These are phyloP conservation scores for Colletotrichum abscissum DNA, from an alignment of 2,329 filamentous ascomycete genomes.

Conservation along the genomic window DNA sequence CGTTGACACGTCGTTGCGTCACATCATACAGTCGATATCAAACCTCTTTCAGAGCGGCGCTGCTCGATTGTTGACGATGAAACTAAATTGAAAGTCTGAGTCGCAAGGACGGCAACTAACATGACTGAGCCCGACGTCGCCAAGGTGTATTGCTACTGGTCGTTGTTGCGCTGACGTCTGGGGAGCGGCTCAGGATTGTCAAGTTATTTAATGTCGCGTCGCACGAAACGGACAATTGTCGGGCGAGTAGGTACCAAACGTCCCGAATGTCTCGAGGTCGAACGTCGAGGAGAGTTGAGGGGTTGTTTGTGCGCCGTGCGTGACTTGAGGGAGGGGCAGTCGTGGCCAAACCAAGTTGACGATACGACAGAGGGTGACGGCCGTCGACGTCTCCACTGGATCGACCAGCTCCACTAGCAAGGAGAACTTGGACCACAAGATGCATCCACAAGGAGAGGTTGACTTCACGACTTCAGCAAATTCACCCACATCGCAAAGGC, in stretches of 20 bases:
- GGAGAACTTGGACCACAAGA: slow-evolving; percentile 16
- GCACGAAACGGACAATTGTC: slow-evolving; percentile 13
- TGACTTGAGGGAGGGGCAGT: slow-evolving; percentile 31
- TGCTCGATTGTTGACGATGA: background rate
- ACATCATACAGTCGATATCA: slow-evolving; percentile 7
- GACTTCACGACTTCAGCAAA: slow-evolving; percentile 13
- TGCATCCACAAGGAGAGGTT: slow-evolving; percentile 13
- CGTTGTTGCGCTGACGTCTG: background rate
- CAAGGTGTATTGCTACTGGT: background rate
- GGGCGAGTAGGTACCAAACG: background rate
- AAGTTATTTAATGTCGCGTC: slow-evolving; percentile 3
- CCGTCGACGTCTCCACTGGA: slow-evolving; percentile 27
- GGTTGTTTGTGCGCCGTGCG: slow-evolving; percentile 28
- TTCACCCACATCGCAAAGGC: slow-evolving; percentile 11
- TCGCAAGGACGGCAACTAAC: background rate
- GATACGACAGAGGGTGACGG: slow-evolving; percentile 27
- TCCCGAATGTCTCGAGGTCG: slow-evolving; percentile 8
- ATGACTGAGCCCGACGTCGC: background rate
- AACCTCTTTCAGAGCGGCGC: background rate
- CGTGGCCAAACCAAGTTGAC: slow-evolving; percentile 21
- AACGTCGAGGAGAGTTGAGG: background rate
- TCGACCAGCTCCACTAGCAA: slow-evolving; percentile 30
- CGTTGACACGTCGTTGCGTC: slow-evolving; percentile 17
- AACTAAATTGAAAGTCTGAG: background rate
- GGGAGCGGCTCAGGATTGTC: background rate